phyloP scores from a whole-genome alignment of 306 rosid genomes.

The Chamaecrista fasciculata region DNA sequence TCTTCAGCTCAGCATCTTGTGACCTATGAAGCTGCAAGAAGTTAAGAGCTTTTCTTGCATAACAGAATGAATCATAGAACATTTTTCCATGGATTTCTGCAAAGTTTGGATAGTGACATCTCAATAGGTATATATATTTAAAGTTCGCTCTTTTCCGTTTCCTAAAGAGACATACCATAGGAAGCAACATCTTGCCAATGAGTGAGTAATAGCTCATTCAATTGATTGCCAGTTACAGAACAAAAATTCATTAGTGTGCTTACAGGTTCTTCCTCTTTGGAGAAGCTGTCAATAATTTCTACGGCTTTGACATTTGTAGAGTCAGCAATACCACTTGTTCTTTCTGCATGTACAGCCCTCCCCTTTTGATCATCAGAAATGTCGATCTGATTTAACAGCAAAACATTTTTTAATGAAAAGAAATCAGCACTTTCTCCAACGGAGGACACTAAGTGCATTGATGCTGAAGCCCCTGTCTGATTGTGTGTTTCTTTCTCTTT shows the following conservation, averaged over 20 bases:
- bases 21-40: constrained; percentile 71
- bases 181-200: constrained; percentile 5
- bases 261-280: constrained; percentile 47
- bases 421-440: constrained; percentile 29
- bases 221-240: neutral
- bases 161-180: neutral
- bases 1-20: constrained; percentile 37
- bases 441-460: constrained; percentile 25
- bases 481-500: constrained; percentile 26
- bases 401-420: constrained; percentile 39
- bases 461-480: constrained; percentile 24
- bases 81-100: neutral
- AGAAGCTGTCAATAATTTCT: constrained; percentile 34
- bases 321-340: constrained; percentile 21
- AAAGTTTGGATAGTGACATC: constrained; percentile 1
- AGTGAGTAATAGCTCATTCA: constrained; percentile 3
- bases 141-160: neutral
- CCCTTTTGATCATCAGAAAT: constrained; percentile 31
- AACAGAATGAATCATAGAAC: constrained; percentile 29
- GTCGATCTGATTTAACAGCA: constrained; percentile 34
- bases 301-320: constrained; percentile 33
- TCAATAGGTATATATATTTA: no score
- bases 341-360: constrained; percentile 31
- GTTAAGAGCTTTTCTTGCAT: constrained; percentile 44
- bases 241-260: constrained; percentile 29